Conservation (phyloP, 2,329 filamentous ascomycete species). For the Xylaria arbuscula region DNA sequence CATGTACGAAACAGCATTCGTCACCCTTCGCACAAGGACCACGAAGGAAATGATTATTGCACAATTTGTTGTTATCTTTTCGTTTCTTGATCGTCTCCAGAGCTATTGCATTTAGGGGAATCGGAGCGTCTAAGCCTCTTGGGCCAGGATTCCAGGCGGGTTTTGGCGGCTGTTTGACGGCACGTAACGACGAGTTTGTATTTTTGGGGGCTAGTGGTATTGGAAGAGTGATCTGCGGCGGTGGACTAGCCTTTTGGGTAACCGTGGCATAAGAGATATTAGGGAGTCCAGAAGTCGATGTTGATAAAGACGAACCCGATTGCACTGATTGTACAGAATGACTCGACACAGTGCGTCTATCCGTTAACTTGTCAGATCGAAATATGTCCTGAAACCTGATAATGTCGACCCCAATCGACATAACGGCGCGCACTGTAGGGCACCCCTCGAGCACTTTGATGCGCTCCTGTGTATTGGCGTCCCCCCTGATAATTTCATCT, state of each 20-base stretch:
- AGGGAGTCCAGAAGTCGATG: constrained; percentile 39
- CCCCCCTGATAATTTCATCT: constrained; percentile 62
- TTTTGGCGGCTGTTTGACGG: constrained; percentile 47
- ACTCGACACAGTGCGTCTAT: constrained; percentile 47
- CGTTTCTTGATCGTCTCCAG: constrained; percentile 68
- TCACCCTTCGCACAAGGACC: constrained; percentile 66
- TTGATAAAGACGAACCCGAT: constrained; percentile 44
- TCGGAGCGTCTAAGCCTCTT: constrained; percentile 65
- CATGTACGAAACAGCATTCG: constrained; percentile 68
- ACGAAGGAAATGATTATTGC: constrained; percentile 71
- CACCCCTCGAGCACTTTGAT: constrained; percentile 66
- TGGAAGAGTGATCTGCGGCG: constrained; percentile 57
- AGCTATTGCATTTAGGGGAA: constrained; percentile 58
- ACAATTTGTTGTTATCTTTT: constrained; percentile 66
- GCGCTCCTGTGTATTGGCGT: constrained; percentile 56
- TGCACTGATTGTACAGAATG: constrained; percentile 39
- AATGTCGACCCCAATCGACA: constrained; percentile 58
- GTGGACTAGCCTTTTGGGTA: constrained; percentile 56
- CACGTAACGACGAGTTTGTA: constrained; percentile 40
- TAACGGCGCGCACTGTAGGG: constrained; percentile 63
- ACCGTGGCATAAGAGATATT: constrained; percentile 56
- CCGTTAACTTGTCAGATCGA: constrained; percentile 63
- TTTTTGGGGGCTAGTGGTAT: constrained; percentile 52
- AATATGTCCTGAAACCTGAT: constrained; percentile 64
- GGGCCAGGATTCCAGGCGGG: constrained; percentile 64